Conservation (phyloP, 345 rosid genomes). For the Lenwebbia sp. region DNA sequence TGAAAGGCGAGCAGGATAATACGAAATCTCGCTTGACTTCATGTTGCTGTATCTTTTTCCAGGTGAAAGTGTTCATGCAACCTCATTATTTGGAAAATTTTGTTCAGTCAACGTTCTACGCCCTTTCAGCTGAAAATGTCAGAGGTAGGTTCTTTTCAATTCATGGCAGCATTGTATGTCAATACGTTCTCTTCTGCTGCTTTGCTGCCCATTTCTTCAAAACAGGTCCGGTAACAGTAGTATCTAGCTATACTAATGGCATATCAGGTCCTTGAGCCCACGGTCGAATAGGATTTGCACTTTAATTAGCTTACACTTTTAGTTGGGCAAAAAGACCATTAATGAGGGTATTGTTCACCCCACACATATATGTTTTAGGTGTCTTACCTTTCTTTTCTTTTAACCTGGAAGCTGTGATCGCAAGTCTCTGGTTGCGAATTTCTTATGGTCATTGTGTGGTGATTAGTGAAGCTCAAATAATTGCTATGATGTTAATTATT, state of each 20-base stretch:
- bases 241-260: background rate
- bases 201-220: background rate
- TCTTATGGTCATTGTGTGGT: background rate
- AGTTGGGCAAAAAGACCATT: background rate
- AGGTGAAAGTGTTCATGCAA: slow-evolving; percentile 16
- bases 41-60: background rate
- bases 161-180: background rate
- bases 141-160: slow-evolving; percentile 28
- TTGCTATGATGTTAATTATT: background rate
- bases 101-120: slow-evolving; percentile 85
- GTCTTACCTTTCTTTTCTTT: background rate
- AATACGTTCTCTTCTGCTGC: background rate
- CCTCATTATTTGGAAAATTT: slow-evolving; percentile 81
- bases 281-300: background rate
- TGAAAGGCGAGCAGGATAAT: background rate
- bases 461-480: background rate
- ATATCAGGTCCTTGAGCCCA: background rate
- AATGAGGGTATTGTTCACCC: background rate
- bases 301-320: background rate
- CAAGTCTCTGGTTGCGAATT: background rate
- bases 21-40: background rate
- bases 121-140: slow-evolving; percentile 61
- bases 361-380: background rate
- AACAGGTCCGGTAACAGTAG: background rate
- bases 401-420: background rate